Conservation (phyloP, 352 stramenopile species). For the Globisporangium megalacanthum region DNA sequence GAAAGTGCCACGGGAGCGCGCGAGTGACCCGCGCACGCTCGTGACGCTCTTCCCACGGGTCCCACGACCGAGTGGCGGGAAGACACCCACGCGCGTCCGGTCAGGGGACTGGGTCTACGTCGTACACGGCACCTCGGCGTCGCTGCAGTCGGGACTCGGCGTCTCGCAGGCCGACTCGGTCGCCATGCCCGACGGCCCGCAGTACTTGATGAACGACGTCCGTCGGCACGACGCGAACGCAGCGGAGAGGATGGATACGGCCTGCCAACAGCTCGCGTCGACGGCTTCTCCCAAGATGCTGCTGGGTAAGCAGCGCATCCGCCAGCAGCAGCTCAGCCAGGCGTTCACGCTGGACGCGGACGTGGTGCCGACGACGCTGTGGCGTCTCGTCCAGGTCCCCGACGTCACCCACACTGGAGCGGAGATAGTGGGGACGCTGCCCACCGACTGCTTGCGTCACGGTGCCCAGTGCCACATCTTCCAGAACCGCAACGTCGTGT, state of each 20-base stretch:
- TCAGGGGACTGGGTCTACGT: conserved; percentile 26
- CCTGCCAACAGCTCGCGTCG: not conserved
- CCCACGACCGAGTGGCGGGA: conserved; percentile 11
- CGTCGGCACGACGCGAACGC: conserved; percentile 1
- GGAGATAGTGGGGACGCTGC: no score
- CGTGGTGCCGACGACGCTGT: conserved; percentile 13
- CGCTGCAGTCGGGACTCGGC: conserved; percentile 10
- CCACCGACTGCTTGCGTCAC: conserved; percentile 10
- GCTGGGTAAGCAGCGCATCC: conserved; percentile 8
- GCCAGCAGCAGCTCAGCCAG: conserved; percentile 11
- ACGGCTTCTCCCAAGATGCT: not conserved
- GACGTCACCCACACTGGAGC: not conserved
- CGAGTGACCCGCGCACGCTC: conserved; percentile 25
- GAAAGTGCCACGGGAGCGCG: conserved; percentile 20
- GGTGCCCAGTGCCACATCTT: conserved; percentile 12
- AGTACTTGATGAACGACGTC: conserved; percentile 4
- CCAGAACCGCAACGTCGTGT: conserved; percentile 18
- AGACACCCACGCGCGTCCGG: conserved; percentile 18
- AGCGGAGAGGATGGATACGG: not conserved
- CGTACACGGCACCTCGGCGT: conserved; percentile 16
- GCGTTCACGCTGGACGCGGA: conserved; percentile 3
- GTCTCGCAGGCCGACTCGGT: conserved; percentile 16
- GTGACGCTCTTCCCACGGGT: conserved; percentile 35
- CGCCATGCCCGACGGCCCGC: conserved; percentile 7
- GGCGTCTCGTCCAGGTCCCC: conserved; percentile 10